Percentiles rank a stretch among this genome's conserved stretches.
phyloP scores from a whole-genome alignment of 2,329 filamentous ascomycete genomes.

The Fusarium sp. region DNA sequence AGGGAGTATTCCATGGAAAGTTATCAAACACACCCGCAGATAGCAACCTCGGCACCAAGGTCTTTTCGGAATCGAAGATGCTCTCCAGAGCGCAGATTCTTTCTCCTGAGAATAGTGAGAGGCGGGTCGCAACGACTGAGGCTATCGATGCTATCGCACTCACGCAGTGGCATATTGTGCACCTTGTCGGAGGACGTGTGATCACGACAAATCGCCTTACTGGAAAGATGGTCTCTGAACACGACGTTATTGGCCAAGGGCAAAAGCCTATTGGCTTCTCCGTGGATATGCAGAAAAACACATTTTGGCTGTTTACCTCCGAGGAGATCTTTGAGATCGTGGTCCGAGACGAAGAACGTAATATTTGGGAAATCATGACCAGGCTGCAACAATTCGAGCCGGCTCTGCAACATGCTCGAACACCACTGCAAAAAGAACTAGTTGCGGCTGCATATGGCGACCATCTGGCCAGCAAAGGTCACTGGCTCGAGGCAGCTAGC shows the following conservation, averaged over 20 bases:
- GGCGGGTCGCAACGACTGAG: slow-evolving; percentile 74
- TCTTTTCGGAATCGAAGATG: slow-evolving; percentile 84
- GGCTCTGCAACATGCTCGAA: slow-evolving; percentile 86
- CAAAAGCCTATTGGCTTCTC: slow-evolving; percentile 86
- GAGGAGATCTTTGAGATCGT: slow-evolving; percentile 95
- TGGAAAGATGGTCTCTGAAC: slow-evolving; percentile 86
- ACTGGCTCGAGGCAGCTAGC: slow-evolving; percentile 85
- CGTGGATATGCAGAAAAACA: slow-evolving; percentile 93
- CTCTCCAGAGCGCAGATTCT: slow-evolving; percentile 79
- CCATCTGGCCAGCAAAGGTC: slow-evolving; percentile 82
- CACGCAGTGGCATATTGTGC: slow-evolving; percentile 93
- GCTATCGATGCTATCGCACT: slow-evolving; percentile 82
- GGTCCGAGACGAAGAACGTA: slow-evolving; percentile 87
- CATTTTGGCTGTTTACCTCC: slow-evolving; percentile 94
- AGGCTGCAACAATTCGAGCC: slow-evolving; percentile 87
- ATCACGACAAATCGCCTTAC: slow-evolving; percentile 89
- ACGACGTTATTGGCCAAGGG: slow-evolving; percentile 82
- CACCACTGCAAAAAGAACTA: slow-evolving; percentile 83
- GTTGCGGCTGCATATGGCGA: slow-evolving; percentile 94
- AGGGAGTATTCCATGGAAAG: slow-evolving; percentile 89
- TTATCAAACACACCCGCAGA: slow-evolving; percentile 71
- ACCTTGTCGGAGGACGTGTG: slow-evolving; percentile 83
- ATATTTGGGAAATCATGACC: slow-evolving; percentile 95
- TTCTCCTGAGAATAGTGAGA: slow-evolving; percentile 71
- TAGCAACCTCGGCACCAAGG: slow-evolving; percentile 73